phyloP scores from a whole-genome alignment of 148 eudicot species.

The Pharnaceum exiguum region DNA sequence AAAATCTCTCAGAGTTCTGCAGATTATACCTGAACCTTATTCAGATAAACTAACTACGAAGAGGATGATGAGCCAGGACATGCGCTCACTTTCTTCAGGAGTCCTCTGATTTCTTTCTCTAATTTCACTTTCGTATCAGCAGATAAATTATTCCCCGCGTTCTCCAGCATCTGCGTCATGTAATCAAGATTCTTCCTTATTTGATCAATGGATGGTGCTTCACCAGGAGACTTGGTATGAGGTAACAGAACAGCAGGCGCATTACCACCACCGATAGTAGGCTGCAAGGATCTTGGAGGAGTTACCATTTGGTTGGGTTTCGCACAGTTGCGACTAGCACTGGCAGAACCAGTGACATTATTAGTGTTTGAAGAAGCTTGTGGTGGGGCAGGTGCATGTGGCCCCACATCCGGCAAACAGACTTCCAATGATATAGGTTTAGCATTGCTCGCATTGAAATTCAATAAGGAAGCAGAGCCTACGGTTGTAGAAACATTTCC shows the following conservation, averaged over 20 bases:
- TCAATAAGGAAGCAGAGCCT: constrained; percentile 1
- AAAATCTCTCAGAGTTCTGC: too few relatives aligned
- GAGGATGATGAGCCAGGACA: constrained; percentile 51
- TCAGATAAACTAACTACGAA: constrained; percentile 7
- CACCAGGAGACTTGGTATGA: constrained; percentile 19
- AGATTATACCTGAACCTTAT: too few relatives aligned
- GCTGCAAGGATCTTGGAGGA: constrained; percentile 10
- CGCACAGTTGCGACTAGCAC: constrained; percentile 19
- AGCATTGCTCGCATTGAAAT: constrained; percentile 20
- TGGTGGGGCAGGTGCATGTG: constrained; percentile 8
- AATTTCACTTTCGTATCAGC: constrained; percentile 53
- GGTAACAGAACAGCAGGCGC: constrained; percentile 19
- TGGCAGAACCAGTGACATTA: background rate
- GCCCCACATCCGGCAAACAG: constrained; percentile 25
- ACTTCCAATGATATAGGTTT: constrained; percentile 35
- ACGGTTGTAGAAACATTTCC: constrained; percentile 14
- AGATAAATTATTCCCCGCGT: constrained; percentile 52
- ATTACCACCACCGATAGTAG: constrained; percentile 7
- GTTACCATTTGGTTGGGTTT: constrained; percentile 15
- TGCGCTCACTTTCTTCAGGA: constrained; percentile 57
- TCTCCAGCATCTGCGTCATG: constrained; percentile 75
- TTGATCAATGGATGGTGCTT: constrained; percentile 32
- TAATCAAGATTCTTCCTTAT: constrained; percentile 62
- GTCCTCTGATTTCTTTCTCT: constrained; percentile 56
- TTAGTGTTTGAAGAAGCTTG: background rate